Percentiles rank a stretch among this genome's conserved stretches.
These are phyloP conservation scores for Fomitopsis schrenkii DNA, from an alignment of 1,284 basidiomycete species.

Conservation along the genomic window DNA sequence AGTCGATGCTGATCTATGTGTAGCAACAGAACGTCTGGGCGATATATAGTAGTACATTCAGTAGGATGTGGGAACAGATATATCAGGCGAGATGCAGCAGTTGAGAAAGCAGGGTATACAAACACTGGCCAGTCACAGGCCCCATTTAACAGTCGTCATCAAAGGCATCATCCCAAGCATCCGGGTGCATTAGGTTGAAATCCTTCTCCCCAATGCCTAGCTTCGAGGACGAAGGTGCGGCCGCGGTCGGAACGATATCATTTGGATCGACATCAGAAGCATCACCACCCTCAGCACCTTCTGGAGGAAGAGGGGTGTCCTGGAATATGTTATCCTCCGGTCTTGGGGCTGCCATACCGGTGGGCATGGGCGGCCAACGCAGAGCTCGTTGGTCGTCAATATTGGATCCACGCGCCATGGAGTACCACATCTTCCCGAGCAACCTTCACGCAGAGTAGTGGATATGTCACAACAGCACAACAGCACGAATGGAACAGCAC, in stretches of 20 bases:
- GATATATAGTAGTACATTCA: no score
- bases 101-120: not conserved
- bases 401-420: constrained; percentile 22
- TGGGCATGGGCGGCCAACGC: constrained; percentile 6
- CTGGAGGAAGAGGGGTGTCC: not conserved
- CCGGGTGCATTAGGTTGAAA: not conserved
- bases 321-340: not conserved
- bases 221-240: not conserved
- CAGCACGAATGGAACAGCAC: constrained; percentile 4
- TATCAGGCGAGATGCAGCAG: no score
- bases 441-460: constrained; percentile 12
- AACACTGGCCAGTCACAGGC: not conserved
- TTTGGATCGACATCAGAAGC: not conserved
- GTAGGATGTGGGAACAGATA: no score
- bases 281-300: not conserved
- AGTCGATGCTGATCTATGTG: no score
- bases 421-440: constrained; percentile 23
- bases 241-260: not conserved
- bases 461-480: not conserved
- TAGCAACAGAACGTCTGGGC: no score
- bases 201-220: not conserved
- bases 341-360: not conserved
- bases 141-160: not conserved
- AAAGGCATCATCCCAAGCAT: not conserved
- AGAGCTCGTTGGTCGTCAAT: constrained; percentile 24